These are phyloP conservation scores for Phytophthora hybrid DNA, from an alignment of 352 stramenopile genomes.

Conservation along the genomic window DNA sequence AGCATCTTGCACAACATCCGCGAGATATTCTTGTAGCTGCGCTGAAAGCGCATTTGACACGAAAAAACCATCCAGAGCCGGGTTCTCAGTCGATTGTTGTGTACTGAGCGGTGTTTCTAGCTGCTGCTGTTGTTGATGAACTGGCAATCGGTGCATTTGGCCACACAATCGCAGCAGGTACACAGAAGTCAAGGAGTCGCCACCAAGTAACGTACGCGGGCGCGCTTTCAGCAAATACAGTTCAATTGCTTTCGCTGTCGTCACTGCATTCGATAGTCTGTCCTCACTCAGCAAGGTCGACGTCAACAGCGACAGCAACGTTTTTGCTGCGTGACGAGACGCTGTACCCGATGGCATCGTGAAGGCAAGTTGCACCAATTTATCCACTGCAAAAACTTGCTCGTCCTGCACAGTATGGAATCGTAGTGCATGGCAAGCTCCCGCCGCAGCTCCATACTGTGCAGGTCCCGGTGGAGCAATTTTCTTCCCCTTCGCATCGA, in stretches of 20 bases:
- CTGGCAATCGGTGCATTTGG: slow-evolving; percentile 60
- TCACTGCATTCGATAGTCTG: slow-evolving; percentile 24
- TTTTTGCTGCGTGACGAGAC: slow-evolving; percentile 71
- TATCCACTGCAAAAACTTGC: slow-evolving; percentile 46
- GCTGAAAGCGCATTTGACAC: slow-evolving; percentile 49
- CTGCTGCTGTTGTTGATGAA: slow-evolving; percentile 29
- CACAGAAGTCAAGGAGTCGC: slow-evolving; percentile 68
- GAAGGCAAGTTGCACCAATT: slow-evolving; percentile 65
- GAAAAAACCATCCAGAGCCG: slow-evolving; percentile 52
- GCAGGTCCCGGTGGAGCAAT: slow-evolving; percentile 36
- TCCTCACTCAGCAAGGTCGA: slow-evolving; percentile 32
- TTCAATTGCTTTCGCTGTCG: slow-evolving; percentile 55
- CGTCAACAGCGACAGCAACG: slow-evolving; percentile 60
- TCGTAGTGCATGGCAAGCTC: slow-evolving; percentile 62
- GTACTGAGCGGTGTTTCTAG: slow-evolving; percentile 7
- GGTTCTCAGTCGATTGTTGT: slow-evolving; percentile 19
- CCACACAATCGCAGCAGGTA: slow-evolving; percentile 72
- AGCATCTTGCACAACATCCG: slow-evolving; percentile 50
- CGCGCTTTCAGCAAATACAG: slow-evolving; percentile 60
- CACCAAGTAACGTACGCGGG: slow-evolving; percentile 49
- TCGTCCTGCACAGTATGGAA: slow-evolving; percentile 54
- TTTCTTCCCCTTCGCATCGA: slow-evolving; percentile 61
- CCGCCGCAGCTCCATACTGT: slow-evolving; percentile 59
- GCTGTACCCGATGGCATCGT: slow-evolving; percentile 46
- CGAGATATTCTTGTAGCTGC: slow-evolving; percentile 60